A percentile compares a stretch with the other conserved stretches of the same genome.
Conservation (phyloP, 78 protist genomes). For the Dictyostelium firmibasis region DNA sequence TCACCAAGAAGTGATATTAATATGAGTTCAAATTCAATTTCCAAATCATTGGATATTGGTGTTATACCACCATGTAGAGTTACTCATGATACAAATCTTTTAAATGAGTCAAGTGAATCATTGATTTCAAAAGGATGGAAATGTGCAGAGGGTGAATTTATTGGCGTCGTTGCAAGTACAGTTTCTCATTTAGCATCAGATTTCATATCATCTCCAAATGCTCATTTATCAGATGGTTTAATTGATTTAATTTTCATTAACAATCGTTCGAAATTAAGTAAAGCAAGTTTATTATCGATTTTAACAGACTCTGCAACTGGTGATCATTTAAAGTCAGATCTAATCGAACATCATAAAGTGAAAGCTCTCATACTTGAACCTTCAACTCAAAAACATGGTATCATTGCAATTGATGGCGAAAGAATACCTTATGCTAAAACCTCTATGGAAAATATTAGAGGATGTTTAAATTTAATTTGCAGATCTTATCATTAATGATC, state of each 20-base stretch:
- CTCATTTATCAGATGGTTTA: constrained; percentile 63
- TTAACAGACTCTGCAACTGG: constrained; percentile 51
- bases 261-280: constrained; percentile 19
- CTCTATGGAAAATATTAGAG: constrained; percentile 67
- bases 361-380: constrained; percentile 53
- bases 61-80: not conserved
- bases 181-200: constrained; percentile 56
- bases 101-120: not conserved
- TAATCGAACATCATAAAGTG: constrained; percentile 42
- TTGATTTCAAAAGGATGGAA: constrained; percentile 15
- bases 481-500: constrained; percentile 9
- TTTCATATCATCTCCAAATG: constrained; percentile 63
- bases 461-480: constrained; percentile 54
- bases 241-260: constrained; percentile 34
- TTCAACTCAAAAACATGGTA: constrained; percentile 20
- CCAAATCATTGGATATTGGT: constrained; percentile 1
- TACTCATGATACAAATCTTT: not conserved
- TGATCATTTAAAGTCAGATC: constrained; percentile 30
- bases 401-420: constrained; percentile 66
- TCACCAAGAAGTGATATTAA: not conserved
- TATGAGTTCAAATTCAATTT: not conserved
- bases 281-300: constrained; percentile 25
- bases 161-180: constrained; percentile 51
- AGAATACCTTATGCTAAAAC: constrained; percentile 62
- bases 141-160: constrained; percentile 49